A percentile compares a stretch with the other conserved stretches of the same genome.
Conservation (phyloP, 768 basidiomycete genomes). For the Pulveroboletus frians region DNA sequence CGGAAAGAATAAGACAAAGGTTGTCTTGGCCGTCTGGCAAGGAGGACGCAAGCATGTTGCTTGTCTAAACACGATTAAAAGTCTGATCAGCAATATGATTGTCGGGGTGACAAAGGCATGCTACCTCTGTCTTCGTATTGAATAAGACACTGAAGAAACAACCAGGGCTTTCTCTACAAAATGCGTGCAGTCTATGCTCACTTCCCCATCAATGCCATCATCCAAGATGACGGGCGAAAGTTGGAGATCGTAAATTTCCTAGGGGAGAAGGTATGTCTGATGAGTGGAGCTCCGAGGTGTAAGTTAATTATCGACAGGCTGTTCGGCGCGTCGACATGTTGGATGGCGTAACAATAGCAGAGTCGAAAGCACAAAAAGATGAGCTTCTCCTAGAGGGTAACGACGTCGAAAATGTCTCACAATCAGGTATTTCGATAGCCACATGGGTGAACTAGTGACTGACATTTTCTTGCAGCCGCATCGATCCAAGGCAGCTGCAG, state of each 20-base stretch:
- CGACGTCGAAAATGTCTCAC: constrained; percentile 95
- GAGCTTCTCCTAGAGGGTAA: constrained; percentile 92
- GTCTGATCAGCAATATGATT: constrained; percentile 95
- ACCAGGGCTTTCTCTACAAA: constrained; percentile 98
- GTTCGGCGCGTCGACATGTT: constrained; percentile 93
- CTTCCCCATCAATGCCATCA: constrained; percentile 99
- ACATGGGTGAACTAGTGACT: background rate
- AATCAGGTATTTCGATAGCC: constrained; percentile 60
- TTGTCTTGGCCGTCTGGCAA: constrained; percentile 95
- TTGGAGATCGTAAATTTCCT: constrained; percentile 94
- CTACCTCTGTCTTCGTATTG: background rate
- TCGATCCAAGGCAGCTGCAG: constrained; percentile 95
- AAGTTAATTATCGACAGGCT: constrained; percentile 44
- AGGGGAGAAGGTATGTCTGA: constrained; percentile 73
- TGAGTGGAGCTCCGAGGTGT: background rate
- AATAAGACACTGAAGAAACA: constrained; percentile 2
- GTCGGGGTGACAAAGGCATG: constrained; percentile 90
- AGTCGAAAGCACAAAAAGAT: constrained; percentile 92
- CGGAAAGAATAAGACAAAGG: constrained; percentile 63
- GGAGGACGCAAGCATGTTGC: constrained; percentile 98
- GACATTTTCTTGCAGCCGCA: constrained; percentile 53
- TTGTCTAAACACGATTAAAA: constrained; percentile 93
- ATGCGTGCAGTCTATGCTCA: constrained; percentile 99
- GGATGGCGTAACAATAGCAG: constrained; percentile 73
- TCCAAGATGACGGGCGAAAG: constrained; percentile 64